A percentile compares a stretch with the other conserved stretches of the same genome.
phyloP scores from a whole-genome alignment of 2,329 filamentous ascomycete species.

The Septoria petroselini region DNA sequence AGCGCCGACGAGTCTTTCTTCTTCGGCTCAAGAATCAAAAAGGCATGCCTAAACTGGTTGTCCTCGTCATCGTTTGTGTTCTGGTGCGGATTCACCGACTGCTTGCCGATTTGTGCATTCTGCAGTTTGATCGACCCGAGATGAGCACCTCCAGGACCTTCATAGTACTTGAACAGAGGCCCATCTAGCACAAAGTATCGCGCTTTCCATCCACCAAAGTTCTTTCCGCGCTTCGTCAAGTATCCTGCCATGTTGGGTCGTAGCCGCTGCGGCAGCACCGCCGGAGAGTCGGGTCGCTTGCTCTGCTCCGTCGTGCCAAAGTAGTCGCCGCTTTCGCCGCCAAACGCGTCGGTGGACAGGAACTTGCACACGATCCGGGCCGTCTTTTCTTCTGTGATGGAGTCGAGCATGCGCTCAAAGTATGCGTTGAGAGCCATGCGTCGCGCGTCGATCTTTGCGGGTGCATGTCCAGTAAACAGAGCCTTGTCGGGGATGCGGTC shows the following conservation, averaged over 20 bases:
- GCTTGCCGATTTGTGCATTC: constrained; percentile 90
- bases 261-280: constrained; percentile 53
- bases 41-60: constrained; percentile 94
- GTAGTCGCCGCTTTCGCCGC: constrained; percentile 50
- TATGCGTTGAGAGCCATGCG: constrained; percentile 78
- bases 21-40: constrained; percentile 91
- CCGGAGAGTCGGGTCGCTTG: constrained; percentile 41
- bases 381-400: constrained; percentile 70
- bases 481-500: constrained; percentile 78
- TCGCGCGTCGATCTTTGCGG: constrained; percentile 86
- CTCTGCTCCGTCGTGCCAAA: constrained; percentile 35
- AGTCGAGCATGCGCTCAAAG: constrained; percentile 80
- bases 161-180: constrained; percentile 80
- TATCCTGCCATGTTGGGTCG: constrained; percentile 80
- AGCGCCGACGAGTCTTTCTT: constrained; percentile 86
- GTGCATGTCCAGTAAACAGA: constrained; percentile 87
- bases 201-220: constrained; percentile 98
- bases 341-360: constrained; percentile 65
- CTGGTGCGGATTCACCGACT: constrained; percentile 65
- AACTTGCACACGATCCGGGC: constrained; percentile 84
- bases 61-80: constrained; percentile 68
- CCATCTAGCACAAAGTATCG: constrained; percentile 68
- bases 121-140: constrained; percentile 90
- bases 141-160: constrained; percentile 83
- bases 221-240: constrained; percentile 93